Evolutionary conservation across 73 alveolate species (phyloP).

Genomic region (Stentor coeruleus): DNA sequence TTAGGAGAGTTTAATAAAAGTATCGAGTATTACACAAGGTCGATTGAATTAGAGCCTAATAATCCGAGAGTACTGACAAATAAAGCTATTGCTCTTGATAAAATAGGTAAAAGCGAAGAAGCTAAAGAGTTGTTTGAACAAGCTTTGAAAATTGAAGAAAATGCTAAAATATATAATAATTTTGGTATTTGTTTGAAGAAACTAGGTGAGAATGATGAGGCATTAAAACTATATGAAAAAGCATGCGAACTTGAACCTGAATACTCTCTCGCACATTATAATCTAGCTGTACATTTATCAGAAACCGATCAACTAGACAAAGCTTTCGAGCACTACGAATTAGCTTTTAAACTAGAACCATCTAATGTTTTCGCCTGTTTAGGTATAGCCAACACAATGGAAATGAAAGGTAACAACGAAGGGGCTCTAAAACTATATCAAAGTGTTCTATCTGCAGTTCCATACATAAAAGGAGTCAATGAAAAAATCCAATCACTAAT

Average conservation of each 20-base stretch:
- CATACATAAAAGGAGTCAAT: slow-evolving; percentile 5
- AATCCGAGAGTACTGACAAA: slow-evolving; percentile 48
- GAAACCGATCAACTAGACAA: slow-evolving; percentile 33
- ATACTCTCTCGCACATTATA: slow-evolving; percentile 47
- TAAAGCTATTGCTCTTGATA: slow-evolving; percentile 56
- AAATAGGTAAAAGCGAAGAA: slow-evolving; percentile 47
- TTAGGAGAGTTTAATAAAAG: slow-evolving; percentile 45
- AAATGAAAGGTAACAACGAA: background rate
- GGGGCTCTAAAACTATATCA: slow-evolving; percentile 14
- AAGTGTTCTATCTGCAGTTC: background rate
- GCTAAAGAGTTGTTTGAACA: slow-evolving; percentile 48
- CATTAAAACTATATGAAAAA: slow-evolving; percentile 48
- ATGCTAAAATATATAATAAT: slow-evolving; percentile 54
- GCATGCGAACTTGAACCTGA: slow-evolving; percentile 70
- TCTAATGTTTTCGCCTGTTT: slow-evolving; percentile 22
- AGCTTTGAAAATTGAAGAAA: slow-evolving; percentile 38
- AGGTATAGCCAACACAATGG: slow-evolving; percentile 5
- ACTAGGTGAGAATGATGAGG: slow-evolving; percentile 56
- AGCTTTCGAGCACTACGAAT: slow-evolving; percentile 39
- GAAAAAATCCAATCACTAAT: slow-evolving; percentile 1
- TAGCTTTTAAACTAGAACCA: slow-evolving; percentile 38
- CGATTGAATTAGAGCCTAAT: slow-evolving; percentile 44
- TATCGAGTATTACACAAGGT: slow-evolving; percentile 44
- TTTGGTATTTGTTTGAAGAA: slow-evolving; percentile 55
- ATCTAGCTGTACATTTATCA: slow-evolving; percentile 50